Percentiles rank a stretch among this genome's conserved stretches.
phyloP scores from a whole-genome alignment of 1,284 basidiomycete genomes.

The Austroboletus olivaceoglutinosus region DNA sequence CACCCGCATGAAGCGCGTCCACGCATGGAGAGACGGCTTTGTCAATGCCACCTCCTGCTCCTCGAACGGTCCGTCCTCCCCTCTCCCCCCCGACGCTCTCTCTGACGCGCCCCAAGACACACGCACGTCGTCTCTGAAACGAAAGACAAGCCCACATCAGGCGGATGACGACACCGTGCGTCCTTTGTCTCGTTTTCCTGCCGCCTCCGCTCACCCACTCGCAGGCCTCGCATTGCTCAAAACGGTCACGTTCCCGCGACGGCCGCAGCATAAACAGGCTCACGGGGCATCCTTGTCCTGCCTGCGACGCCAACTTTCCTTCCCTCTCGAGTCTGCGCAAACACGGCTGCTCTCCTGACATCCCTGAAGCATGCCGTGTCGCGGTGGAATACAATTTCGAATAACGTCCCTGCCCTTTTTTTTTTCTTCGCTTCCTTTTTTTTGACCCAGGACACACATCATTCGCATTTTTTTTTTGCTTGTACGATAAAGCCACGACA shows the following conservation, averaged over 20 bases:
- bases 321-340: slow-evolving; percentile 53
- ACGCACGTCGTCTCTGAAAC: slow-evolving; percentile 25
- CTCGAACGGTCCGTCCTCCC: slow-evolving; percentile 35
- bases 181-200: slow-evolving; percentile 11
- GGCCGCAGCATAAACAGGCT: slow-evolving; percentile 31
- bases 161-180: slow-evolving; percentile 47
- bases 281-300: slow-evolving; percentile 54
- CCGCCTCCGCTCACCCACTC: slow-evolving; percentile 6
- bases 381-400: slow-evolving; percentile 73
- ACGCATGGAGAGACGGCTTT: slow-evolving; percentile 60
- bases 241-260: slow-evolving; percentile 49
- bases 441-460: slow-evolving; percentile 18
- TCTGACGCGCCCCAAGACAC: slow-evolving; percentile 10
- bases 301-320: slow-evolving; percentile 65
- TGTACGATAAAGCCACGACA: slow-evolving; percentile 33
- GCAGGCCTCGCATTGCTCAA: slow-evolving; percentile 52
- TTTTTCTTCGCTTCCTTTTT: neutral
- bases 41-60: slow-evolving; percentile 29
- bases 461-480: slow-evolving; percentile 18
- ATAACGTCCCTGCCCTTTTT: slow-evolving; percentile 27
- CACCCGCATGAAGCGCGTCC: slow-evolving; percentile 54
- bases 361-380: slow-evolving; percentile 64
- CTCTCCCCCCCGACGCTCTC: slow-evolving; percentile 5
- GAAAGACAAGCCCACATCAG: slow-evolving; percentile 26
- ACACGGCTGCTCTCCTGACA: slow-evolving; percentile 51